phyloP scores from a whole-genome alignment of 331 rosid genomes.

The Malus hybrid region DNA sequence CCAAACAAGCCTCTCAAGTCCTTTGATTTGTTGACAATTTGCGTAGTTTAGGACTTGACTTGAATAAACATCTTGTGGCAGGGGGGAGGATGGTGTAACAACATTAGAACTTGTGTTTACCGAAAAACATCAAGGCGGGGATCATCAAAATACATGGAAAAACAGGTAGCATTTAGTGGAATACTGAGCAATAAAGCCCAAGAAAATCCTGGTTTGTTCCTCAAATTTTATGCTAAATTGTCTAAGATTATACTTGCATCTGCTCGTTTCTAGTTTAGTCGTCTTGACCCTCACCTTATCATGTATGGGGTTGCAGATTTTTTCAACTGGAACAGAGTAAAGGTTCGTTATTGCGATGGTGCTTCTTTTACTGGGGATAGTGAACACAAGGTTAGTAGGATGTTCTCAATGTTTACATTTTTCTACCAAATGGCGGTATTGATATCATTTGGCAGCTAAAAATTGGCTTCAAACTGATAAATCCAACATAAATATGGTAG shows the following conservation, averaged over 20 bases:
- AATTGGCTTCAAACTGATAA: not conserved
- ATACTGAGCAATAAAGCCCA: conserved; percentile 64
- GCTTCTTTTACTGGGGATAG: conserved; percentile 86
- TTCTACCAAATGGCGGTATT: not conserved
- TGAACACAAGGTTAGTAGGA: conserved; percentile 51
- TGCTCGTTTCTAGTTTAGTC: not conserved
- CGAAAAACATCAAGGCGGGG: conserved; percentile 75
- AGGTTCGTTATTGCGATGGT: conserved; percentile 98
- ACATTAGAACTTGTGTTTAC: conserved; percentile 66
- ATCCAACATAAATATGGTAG: not conserved
- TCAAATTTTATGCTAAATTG: not conserved
- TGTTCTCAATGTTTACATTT: not conserved
- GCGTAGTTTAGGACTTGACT: conserved; percentile 2
- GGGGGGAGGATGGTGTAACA: conserved; percentile 99
- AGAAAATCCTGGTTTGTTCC: conserved; percentile 74
- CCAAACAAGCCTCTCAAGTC: not conserved
- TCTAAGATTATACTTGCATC: not conserved
- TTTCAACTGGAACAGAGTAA: conserved; percentile 91
- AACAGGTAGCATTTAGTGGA: conserved; percentile 64
- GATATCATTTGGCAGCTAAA: not conserved
- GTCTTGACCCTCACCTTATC: conserved; percentile 8
- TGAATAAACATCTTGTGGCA: conserved; percentile 36
- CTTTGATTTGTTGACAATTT: not conserved
- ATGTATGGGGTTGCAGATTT: conserved; percentile 49
- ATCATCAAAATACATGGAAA: conserved; percentile 82